Conservation (phyloP, 768 basidiomycete genomes). For the Hericium rajendrae region DNA sequence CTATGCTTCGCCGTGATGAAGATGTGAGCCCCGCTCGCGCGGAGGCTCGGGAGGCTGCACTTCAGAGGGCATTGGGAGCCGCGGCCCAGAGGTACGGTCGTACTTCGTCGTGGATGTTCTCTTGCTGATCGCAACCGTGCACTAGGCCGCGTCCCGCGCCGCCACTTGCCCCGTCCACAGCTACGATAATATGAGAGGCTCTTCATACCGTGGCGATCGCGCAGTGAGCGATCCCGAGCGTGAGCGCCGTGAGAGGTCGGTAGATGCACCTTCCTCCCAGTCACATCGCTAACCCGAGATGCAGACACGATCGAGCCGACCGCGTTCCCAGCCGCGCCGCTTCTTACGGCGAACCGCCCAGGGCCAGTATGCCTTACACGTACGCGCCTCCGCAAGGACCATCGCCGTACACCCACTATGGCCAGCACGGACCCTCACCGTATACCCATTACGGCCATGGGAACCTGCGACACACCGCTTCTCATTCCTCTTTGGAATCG, state of each 20-base stretch:
- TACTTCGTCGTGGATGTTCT: too few species aligned
- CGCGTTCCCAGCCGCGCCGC: neutral
- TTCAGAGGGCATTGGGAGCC: conserved; percentile 6
- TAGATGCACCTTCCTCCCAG: too few species aligned
- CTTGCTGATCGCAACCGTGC: too few species aligned
- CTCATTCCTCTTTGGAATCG: neutral
- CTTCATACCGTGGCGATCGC: too few species aligned
- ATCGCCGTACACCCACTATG: neutral
- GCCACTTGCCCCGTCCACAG: too few species aligned
- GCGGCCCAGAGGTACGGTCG: too few species aligned
- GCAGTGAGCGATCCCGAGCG: too few species aligned
- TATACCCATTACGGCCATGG: neutral
- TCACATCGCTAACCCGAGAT: conserved; percentile 4
- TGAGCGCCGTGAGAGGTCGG: too few species aligned
- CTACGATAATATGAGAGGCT: too few species aligned
- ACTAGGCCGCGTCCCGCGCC: too few species aligned
- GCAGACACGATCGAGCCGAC: neutral
- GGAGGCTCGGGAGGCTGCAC: conserved; percentile 8
- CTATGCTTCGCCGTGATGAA: too few species aligned
- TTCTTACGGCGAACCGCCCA: neutral
- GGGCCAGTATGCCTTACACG: neutral
- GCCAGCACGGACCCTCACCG: neutral
- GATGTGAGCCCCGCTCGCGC: neutral
- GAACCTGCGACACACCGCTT: neutral
- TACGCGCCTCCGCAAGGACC: neutral